These are phyloP conservation scores for Blastobotrys ciferrii DNA, from an alignment of 1,139 yeast species.

Conservation along the genomic window DNA sequence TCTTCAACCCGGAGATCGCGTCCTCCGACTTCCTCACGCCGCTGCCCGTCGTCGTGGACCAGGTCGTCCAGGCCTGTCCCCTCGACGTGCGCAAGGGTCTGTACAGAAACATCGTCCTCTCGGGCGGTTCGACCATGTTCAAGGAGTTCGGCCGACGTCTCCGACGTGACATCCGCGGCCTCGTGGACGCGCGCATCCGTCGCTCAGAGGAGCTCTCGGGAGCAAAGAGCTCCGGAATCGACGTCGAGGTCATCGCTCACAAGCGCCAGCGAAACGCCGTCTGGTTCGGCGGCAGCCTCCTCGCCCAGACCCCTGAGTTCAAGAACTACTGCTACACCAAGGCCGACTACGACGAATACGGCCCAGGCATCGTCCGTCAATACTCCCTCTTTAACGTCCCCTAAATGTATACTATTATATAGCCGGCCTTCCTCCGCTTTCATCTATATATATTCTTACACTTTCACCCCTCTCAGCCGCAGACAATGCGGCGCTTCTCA, in stretches of 20 bases:
- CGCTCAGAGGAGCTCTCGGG: slow-evolving; percentile 71
- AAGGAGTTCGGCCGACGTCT: slow-evolving; percentile 96
- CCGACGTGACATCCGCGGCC: slow-evolving; percentile 85
- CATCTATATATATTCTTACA: too few relatives aligned
- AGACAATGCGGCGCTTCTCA: too few relatives aligned
- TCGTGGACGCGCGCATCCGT: slow-evolving; percentile 87
- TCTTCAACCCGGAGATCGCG: slow-evolving; percentile 96
- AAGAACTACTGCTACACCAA: slow-evolving; percentile 95
- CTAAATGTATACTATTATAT: slow-evolving; percentile 36
- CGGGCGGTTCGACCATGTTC: slow-evolving; percentile 97
- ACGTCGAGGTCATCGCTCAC: slow-evolving; percentile 94
- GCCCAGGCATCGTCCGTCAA: slow-evolving; percentile 96
- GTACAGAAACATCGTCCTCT: slow-evolving; percentile 83
- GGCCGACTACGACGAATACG: slow-evolving; percentile 95
- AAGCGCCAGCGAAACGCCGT: slow-evolving; percentile 98
- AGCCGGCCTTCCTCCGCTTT: too few relatives aligned
- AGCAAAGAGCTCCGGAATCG: slow-evolving; percentile 89
- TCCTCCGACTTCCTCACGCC: slow-evolving; percentile 95
- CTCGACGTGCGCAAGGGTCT: slow-evolving; percentile 97
- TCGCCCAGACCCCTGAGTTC: slow-evolving; percentile 97
- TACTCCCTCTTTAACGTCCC: slow-evolving; percentile 91
- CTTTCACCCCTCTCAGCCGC: too few relatives aligned
- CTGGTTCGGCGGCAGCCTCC: slow-evolving; percentile 97
- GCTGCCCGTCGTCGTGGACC: slow-evolving; percentile 90
- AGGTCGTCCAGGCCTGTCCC: slow-evolving; percentile 91